Evolutionary conservation across 2,329 filamentous ascomycete species (phyloP).

Genomic region (Aspergillus puulaauensis): DNA sequence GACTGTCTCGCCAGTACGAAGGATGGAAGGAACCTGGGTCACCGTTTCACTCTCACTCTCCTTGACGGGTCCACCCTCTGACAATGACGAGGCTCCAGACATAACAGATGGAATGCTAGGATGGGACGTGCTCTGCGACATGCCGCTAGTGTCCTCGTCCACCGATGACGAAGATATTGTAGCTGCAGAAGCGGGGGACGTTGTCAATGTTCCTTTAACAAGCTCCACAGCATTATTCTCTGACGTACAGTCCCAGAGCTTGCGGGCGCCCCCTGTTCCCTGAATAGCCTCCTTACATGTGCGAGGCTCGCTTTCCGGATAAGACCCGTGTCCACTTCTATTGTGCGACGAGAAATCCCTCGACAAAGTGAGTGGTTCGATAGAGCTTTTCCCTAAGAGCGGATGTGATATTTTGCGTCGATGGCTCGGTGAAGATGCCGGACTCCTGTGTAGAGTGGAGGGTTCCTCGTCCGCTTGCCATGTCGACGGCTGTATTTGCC

Average conservation of each 20-base stretch:
- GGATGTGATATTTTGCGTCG: conserved; percentile 40
- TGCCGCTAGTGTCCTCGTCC: conserved; percentile 46
- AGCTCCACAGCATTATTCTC: conserved; percentile 18
- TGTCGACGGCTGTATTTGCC: conserved; percentile 42
- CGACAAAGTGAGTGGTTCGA: conserved; percentile 36
- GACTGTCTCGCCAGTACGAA: conserved; percentile 44
- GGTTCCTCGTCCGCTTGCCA: conserved; percentile 30
- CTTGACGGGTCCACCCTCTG: conserved; percentile 35
- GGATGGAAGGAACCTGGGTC: conserved; percentile 35
- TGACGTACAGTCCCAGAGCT: conserved; percentile 14
- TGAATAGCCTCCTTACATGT: conserved; percentile 23
- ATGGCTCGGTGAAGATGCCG: conserved; percentile 23
- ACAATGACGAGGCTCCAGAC: conserved; percentile 48
- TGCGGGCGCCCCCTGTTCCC: conserved; percentile 15
- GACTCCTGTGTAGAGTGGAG: conserved; percentile 13
- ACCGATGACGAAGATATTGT: conserved; percentile 49
- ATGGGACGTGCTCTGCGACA: conserved; percentile 49
- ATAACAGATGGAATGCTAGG: conserved; percentile 48
- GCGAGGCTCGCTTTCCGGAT: conserved; percentile 23
- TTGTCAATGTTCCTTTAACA: conserved; percentile 26
- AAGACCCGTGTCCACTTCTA: conserved; percentile 19
- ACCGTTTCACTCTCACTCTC: conserved; percentile 28
- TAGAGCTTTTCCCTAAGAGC: conserved; percentile 27
- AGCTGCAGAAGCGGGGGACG: conserved; percentile 43
- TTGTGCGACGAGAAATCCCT: conserved; percentile 36